A percentile compares a stretch with the other conserved stretches of the same genome.
These are phyloP conservation scores for Podospora pseudocomata DNA, from an alignment of 495 filamentous ascomycete species.

Conservation along the genomic window DNA sequence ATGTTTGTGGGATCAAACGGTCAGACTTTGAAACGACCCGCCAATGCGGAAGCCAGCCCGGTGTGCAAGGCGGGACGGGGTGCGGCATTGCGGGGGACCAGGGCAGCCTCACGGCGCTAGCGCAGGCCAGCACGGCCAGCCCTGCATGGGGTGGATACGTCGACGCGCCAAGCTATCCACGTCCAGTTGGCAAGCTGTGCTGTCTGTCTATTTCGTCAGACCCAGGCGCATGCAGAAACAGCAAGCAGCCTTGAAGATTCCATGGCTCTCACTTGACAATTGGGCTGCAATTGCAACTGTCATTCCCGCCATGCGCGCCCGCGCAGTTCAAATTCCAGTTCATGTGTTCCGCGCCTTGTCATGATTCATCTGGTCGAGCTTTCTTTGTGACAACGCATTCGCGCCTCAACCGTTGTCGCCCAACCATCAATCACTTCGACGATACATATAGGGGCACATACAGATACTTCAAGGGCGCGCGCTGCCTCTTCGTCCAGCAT, in stretches of 20 bases:
- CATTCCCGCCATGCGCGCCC: background rate
- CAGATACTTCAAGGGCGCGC: background rate
- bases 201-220: background rate
- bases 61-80: no score
- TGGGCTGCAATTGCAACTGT: background rate
- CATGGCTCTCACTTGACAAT: background rate
- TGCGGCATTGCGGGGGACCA: background rate
- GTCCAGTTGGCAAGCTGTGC: background rate
- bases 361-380: background rate
- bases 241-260: background rate
- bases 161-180: background rate
- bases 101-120: background rate
- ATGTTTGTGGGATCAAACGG: no score
- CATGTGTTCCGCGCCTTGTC: background rate
- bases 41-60: no score
- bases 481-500: background rate
- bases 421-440: background rate
- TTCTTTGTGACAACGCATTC: conserved; percentile 2
- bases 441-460: background rate
- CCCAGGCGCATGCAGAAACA: background rate
- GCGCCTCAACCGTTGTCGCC: background rate
- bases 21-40: no score
- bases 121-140: background rate
- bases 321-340: background rate
- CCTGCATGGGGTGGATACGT: background rate